Evolutionary conservation across 305 asterid species (phyloP).

Genomic region (Rubia tinctorum): DNA sequence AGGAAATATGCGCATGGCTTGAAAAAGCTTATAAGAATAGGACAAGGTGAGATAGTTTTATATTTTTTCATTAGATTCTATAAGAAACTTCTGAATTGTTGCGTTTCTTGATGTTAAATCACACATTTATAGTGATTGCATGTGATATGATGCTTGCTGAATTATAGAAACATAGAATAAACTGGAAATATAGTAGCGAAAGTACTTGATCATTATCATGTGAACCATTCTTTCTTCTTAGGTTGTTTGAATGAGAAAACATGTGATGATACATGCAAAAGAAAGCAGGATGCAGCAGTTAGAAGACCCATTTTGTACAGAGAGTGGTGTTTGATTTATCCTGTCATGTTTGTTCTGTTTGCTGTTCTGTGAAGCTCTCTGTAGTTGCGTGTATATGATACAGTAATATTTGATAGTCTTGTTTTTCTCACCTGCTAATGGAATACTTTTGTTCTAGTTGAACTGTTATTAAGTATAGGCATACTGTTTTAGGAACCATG

Average conservation of each 20-base stretch:
- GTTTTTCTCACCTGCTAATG: neutral
- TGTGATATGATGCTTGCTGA: neutral
- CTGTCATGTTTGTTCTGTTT: neutral
- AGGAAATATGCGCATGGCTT: conserved; percentile 82
- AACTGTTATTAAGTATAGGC: neutral
- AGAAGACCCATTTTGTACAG: neutral
- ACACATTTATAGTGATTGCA: neutral
- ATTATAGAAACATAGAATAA: neutral
- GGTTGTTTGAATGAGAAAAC: neutral
- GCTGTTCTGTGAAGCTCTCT: neutral
- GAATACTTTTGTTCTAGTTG: neutral
- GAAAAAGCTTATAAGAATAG: conserved; percentile 78
- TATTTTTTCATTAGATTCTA: conserved; percentile 6
- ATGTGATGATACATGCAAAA: neutral
- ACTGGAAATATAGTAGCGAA: neutral
- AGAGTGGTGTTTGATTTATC: conserved; percentile 6
- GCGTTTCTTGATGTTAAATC: neutral
- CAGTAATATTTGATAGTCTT: neutral
- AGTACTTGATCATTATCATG: conserved; percentile 3
- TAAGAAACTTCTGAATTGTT: neutral
- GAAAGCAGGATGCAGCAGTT: neutral
- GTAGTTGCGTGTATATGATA: neutral
- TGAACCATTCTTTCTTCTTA: neutral
- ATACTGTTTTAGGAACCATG: neutral
- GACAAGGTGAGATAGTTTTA: conserved; percentile 71